These are phyloP conservation scores for Lithohypha guttulata DNA, from an alignment of 2,329 filamentous ascomycete genomes.

Conservation along the genomic window DNA sequence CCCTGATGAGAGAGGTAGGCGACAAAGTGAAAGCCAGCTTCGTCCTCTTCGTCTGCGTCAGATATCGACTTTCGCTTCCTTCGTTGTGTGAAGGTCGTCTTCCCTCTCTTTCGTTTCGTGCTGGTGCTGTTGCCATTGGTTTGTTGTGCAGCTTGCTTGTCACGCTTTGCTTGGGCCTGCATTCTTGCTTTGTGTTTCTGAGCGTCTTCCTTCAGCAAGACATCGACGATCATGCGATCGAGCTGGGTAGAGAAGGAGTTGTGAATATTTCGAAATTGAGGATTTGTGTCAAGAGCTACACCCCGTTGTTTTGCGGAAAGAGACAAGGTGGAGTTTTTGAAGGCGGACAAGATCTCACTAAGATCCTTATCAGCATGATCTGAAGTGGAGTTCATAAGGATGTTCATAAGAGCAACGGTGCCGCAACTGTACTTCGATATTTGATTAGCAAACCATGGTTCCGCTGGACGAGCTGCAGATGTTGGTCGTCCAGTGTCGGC, in stretches of 20 bases:
- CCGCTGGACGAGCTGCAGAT: slow-evolving; percentile 29
- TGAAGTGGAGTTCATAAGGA: too few relatives aligned
- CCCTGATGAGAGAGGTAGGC: slow-evolving; percentile 71
- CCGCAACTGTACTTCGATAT: slow-evolving; percentile 78
- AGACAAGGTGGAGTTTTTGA: slow-evolving; percentile 60
- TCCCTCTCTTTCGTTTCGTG: slow-evolving; percentile 26
- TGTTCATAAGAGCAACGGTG: slow-evolving; percentile 85
- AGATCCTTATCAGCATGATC: slow-evolving; percentile 59
- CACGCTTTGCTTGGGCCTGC: background rate
- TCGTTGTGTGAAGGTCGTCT: slow-evolving; percentile 29
- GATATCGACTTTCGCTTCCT: slow-evolving; percentile 22
- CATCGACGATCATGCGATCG: slow-evolving; percentile 20
- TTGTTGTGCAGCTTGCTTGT: slow-evolving; percentile 23
- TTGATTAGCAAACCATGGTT: slow-evolving; percentile 92
- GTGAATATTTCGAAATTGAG: slow-evolving; percentile 69
- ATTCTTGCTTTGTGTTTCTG: slow-evolving; percentile 26
- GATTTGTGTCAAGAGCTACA: slow-evolving; percentile 60
- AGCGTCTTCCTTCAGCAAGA: slow-evolving; percentile 43
- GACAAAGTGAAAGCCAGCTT: slow-evolving; percentile 75
- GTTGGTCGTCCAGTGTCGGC: slow-evolving; percentile 35
- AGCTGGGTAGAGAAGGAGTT: slow-evolving; percentile 68
- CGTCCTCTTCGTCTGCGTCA: slow-evolving; percentile 37
- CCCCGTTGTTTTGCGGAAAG: slow-evolving; percentile 66
- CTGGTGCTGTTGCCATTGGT: slow-evolving; percentile 20
- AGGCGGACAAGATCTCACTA: slow-evolving; percentile 57